Base-by-base conservation (phyloP, 768 basidiomycete species). In the Tulasnella sp. region DNA sequence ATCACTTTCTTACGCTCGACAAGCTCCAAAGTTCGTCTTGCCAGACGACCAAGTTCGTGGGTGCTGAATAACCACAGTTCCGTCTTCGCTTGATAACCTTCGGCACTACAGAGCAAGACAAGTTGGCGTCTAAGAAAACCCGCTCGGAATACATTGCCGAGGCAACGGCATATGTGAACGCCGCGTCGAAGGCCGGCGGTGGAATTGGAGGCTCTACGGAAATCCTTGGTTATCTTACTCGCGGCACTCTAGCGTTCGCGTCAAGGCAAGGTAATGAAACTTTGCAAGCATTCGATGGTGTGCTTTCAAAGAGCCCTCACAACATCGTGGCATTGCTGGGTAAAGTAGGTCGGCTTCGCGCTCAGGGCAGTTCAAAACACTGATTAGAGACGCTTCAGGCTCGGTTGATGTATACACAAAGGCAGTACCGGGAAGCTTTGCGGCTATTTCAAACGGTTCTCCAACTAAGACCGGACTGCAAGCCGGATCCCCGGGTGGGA, bases 401-500 rank as follows among this genome's bases (percentile, higher is more conserved):
- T 0, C 90, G 97, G 77, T 93, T 98, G 77, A 87, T 94, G 18
- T 97, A 96, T 83, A 90, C 93, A 12, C 88, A 91, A 76, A 89
- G 94, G 68, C 90, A 92, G 82, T 94, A 91, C 82, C 88, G 91
- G 36, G 91, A 92, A 71, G 92, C 98, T 3, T 88, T 99, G 38
- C 92, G 92, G 81, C 83, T 92, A 7, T 98, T 97, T 84, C 97
- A 98, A 84, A 91, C 91, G 73, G 92, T 97, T 12, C 88, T 99
- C 16, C 87, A 89, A 40, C 88, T 93, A 58, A 91, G 91, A 78
- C 96, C 97, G 0, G 86, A 88, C 24, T 96, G 94, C 85, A 86
- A 88, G 36, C 98, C 97, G 0, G 97, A 99, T 85, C 97, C 98
- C 44, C 91, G 98, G 9, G 93, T 99, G 79, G 98, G 98, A 24